Evolutionary conservation across 495 filamentous ascomycete genomes (phyloP).

Genomic region (Neurospora intermedia): DNA sequence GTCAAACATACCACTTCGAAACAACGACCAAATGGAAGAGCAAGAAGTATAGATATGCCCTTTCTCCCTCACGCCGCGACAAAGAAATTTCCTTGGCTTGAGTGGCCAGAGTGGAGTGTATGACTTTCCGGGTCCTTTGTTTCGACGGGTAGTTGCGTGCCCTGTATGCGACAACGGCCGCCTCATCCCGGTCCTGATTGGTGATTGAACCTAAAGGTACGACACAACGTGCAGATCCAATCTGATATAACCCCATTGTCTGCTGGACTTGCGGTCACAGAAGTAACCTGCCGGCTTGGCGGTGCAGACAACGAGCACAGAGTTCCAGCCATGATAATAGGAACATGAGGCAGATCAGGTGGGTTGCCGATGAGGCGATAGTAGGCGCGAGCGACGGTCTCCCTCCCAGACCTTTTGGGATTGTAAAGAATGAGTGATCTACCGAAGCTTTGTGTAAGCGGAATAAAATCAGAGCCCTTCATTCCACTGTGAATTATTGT

Average conservation of each 20-base stretch:
- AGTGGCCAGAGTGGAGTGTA: not conserved
- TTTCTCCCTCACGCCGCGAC: not conserved
- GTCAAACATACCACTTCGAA: not conserved
- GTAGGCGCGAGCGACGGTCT: not conserved
- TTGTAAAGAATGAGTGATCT: not conserved
- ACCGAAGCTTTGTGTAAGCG: not conserved
- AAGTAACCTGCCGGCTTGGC: not conserved
- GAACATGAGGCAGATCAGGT: not conserved
- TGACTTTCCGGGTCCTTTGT: not conserved
- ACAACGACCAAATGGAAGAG: not conserved
- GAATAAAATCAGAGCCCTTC: not conserved
- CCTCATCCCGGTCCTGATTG: not conserved
- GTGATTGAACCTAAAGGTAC: not conserved
- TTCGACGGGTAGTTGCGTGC: not conserved
- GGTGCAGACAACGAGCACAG: not conserved
- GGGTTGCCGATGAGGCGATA: not conserved
- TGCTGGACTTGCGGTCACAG: not conserved
- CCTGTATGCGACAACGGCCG: not conserved
- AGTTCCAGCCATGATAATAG: not conserved
- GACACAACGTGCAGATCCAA: not conserved
- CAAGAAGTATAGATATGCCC: not conserved
- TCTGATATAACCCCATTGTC: not conserved
- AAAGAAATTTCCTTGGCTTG: not conserved
- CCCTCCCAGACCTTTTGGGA: not conserved
- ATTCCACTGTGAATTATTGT: not conserved